Evolutionary conservation across 768 basidiomycete genomes (phyloP), one percentile per base, ranked within the genome.

Genomic region (Rhodotorula toruloides): DNA sequence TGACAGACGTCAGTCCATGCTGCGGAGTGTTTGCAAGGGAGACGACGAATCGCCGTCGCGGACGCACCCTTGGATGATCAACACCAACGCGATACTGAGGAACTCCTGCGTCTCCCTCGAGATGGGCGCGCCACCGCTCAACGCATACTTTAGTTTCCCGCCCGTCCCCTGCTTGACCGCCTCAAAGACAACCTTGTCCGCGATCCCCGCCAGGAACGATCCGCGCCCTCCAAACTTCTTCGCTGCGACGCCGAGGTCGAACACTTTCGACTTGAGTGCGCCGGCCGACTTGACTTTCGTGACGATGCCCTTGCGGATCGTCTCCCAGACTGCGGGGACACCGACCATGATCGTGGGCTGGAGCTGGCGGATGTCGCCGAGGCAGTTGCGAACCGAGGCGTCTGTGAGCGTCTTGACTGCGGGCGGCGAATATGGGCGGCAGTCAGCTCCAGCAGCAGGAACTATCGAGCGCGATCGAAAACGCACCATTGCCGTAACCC

Each of bases 321-420:
- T 87, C 79, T 99, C 94, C 91, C 91, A 99, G 1, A 98, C 89
- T 4, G 92, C 90, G 3, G 94, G 94, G 3, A 98, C 94, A 58
- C 91, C 94, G 58, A 90, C 84, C 84, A 98, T 86, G 78, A 96
- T 86, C n/a, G 86, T 83, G 11, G 94, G 94, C 48, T 81, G 79
- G 81, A 96, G 89, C 19, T 85, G 82, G 58, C 82, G 81, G 74
- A 99, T 85, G 76, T 98, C 94, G 54, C 94, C 94, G 63, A 87
- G 83, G 77, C 86, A 88, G 47, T 72, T 67, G 54, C 67, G 67
- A 8, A 68, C 66, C 11, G 62, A 90, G 4, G 86, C 84, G 75
- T 97, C 93, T 6, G 94, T 97, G 68, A 98, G 83, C 12, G 94
- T 99, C 85, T 96, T 97, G 77, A 93, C 53, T 54, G 50, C 34